Evolutionary conservation across 164 flowering plant species (phyloP), one percentile per base, ranked within the genome.

Genomic region (Paratinospora sagittata): DNA sequence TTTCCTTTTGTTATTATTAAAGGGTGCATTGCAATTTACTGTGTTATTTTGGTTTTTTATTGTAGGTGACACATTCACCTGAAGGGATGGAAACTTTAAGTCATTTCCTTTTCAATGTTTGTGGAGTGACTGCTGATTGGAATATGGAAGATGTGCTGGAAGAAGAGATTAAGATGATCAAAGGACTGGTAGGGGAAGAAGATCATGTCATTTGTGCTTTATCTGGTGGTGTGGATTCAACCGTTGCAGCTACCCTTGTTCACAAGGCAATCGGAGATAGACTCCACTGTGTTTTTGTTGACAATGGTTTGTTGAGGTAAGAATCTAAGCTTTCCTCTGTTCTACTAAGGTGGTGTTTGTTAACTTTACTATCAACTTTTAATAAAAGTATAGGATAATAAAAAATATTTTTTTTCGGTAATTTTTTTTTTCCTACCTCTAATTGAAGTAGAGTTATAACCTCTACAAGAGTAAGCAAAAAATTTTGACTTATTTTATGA

Each of bases 191-290:
- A 34, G 89, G 85, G 16, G 72, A 84, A 70, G 86, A 90, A 36
- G 98, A 90, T 65, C 94, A 89, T 84, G 97, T 93, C 71, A 93
- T 93, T 6, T 93, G 97, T 83, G 98, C 97, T 1, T 73, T 93
- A 68, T 93, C 98, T 67, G 98, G 98, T 6, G 98, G 97, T 66
- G 97, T 93, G 27, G 97, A 95, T 85, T 95, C 99, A 36, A 84
- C 99, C 0, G 99, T 95, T 76, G 97, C 98, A n/a, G 99, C 98
- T 17, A 91, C 98, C 19, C 87, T 95, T 72, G 96, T 95, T 77
- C 97, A 95, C 66, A 89, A 82, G 80, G 99, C 98, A 36, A 92
- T 95, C 69, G 98, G 98, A 43, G 93, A 92, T 6, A 85, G 96
- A 80, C 98, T 95, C 71, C 99, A 66, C 69, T 95, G 99, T 80